These are phyloP conservation scores for Cercospora beticola DNA, from an alignment of 2,329 filamentous ascomycete species.

Conservation along the genomic window DNA sequence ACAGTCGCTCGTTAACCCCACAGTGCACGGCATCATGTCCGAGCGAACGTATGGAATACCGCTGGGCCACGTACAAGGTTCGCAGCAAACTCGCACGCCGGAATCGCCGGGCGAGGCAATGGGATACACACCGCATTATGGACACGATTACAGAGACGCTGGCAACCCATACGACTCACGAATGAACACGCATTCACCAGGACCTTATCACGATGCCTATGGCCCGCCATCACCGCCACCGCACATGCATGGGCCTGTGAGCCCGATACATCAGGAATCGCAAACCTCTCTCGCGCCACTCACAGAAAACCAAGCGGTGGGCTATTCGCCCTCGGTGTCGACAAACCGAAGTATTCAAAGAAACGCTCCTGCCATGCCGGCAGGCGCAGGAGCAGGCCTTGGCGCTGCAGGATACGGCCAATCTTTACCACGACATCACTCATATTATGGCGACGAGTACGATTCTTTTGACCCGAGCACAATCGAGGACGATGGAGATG, in stretches of 20 bases:
- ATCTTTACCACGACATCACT: slow-evolving; percentile 22
- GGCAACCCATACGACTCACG: slow-evolving; percentile 32
- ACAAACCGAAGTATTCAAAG: slow-evolving; percentile 18
- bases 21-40: slow-evolving; percentile 20
- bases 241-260: slow-evolving; percentile 13
- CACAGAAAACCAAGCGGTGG: slow-evolving; percentile 19
- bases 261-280: slow-evolving; percentile 27
- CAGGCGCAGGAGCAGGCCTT: slow-evolving; percentile 15
- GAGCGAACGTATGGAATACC: slow-evolving; percentile 28
- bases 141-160: slow-evolving; percentile 33
- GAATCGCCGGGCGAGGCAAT: slow-evolving; percentile 14
- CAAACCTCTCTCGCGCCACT: slow-evolving; percentile 32
- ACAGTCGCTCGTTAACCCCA: slow-evolving; percentile 1
- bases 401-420: slow-evolving; percentile 17
- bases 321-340: slow-evolving; percentile 20
- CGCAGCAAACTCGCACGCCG: slow-evolving; percentile 15
- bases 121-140: slow-evolving; percentile 10
- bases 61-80: slow-evolving; percentile 19
- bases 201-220: slow-evolving; percentile 20
- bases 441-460: slow-evolving; percentile 33
- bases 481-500: slow-evolving; percentile 85
- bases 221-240: slow-evolving; percentile 17
- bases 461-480: slow-evolving; percentile 67
- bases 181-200: slow-evolving; percentile 26
- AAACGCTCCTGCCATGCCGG: slow-evolving; percentile 11